Percentiles rank a stretch among this genome's conserved stretches.
phyloP scores from a whole-genome alignment of 805 yeast genomes.

The Phaffomyces thermotolerans region DNA sequence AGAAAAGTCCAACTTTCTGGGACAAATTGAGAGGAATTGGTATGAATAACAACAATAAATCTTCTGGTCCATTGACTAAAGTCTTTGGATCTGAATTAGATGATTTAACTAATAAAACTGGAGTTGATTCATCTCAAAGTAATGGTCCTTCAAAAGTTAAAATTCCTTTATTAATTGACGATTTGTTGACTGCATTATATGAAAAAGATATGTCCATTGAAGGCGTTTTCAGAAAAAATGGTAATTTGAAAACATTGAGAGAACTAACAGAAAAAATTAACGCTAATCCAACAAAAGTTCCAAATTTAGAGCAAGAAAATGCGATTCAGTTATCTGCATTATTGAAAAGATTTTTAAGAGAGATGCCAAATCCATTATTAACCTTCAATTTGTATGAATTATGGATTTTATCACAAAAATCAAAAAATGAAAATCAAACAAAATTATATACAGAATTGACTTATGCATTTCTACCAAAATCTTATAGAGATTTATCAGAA shows the following conservation, averaged over 20 bases:
- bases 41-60: constrained; percentile 19
- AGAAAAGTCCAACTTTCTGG: constrained; percentile 38
- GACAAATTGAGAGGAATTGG: constrained; percentile 28
- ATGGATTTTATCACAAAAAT: constrained; percentile 67
- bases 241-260: constrained; percentile 78
- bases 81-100: constrained; percentile 80
- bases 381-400: constrained; percentile 68
- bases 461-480: constrained; percentile 72
- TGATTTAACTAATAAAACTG: constrained; percentile 57
- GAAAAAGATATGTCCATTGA: constrained; percentile 93
- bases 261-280: constrained; percentile 71
- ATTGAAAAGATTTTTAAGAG: constrained; percentile 84
- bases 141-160: constrained; percentile 73
- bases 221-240: constrained; percentile 93
- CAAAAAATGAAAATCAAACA: constrained; percentile 36
- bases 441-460: constrained; percentile 53
- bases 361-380: constrained; percentile 84
- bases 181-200: constrained; percentile 71
- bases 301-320: constrained; percentile 65
- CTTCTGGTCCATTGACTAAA: constrained; percentile 19
- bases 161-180: constrained; percentile 84
- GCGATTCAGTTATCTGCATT: constrained; percentile 92
- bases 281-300: constrained; percentile 59
- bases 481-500: constrained; percentile 79
- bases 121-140: constrained; percentile 79